Conservation (phyloP, 2,329 filamentous ascomycete genomes). For the Exserohilum turcica region DNA sequence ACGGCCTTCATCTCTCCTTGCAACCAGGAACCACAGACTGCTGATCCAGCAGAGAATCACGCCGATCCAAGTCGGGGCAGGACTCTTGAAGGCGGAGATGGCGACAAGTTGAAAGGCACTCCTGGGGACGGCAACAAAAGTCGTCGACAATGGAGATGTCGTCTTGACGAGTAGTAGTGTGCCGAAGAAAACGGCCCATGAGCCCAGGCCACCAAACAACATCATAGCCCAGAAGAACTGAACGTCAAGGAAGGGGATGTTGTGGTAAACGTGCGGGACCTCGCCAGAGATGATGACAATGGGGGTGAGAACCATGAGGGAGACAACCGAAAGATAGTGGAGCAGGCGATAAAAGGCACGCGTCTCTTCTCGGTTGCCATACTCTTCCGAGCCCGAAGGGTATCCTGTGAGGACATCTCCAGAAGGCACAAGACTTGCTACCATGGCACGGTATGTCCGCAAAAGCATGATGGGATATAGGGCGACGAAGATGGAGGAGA, state of each 20-base stretch:
- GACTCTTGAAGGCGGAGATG: conserved; percentile 55
- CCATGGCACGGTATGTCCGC: conserved; percentile 56
- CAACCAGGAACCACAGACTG: conserved; percentile 56
- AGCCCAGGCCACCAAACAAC: conserved; percentile 54
- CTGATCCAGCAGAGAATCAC: conserved; percentile 57
- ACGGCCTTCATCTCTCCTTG: conserved; percentile 50
- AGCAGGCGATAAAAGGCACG: conserved; percentile 58
- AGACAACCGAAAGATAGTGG: conserved; percentile 59
- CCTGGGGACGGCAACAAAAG: conserved; percentile 57
- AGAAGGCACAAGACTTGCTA: conserved; percentile 52
- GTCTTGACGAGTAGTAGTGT: conserved; percentile 56
- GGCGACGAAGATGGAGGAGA: conserved; percentile 58
- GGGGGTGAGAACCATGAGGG: conserved; percentile 56
- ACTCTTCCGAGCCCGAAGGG: conserved; percentile 38
- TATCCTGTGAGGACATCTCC: conserved; percentile 52
- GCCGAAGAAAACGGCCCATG: conserved; percentile 56
- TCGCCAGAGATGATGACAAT: conserved; percentile 58
- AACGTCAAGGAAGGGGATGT: conserved; percentile 61
- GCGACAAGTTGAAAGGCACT: conserved; percentile 57
- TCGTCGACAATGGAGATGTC: conserved; percentile 57
- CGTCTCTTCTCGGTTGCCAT: conserved; percentile 52
- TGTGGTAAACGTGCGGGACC: conserved; percentile 54
- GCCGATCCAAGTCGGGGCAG: conserved; percentile 58
- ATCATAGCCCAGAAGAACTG: conserved; percentile 63
- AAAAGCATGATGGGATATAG: conserved; percentile 58